A percentile compares a stretch with the other conserved stretches of the same genome.
These are phyloP conservation scores for Penicillium oxalicum DNA, from an alignment of 2,329 filamentous ascomycete species.

Conservation along the genomic window DNA sequence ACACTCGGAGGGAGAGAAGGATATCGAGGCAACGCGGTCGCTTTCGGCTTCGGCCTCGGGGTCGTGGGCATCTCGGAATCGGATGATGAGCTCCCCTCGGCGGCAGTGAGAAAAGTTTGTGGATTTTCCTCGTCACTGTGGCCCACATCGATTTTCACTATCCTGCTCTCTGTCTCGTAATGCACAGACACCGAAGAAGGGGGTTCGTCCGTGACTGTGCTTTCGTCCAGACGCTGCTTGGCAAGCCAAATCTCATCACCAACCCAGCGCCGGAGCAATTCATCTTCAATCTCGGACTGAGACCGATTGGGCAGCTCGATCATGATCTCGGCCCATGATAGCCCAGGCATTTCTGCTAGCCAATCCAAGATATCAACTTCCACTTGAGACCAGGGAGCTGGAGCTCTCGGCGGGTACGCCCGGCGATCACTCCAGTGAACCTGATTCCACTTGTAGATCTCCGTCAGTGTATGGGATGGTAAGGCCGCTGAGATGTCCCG, in stretches of 20 bases:
- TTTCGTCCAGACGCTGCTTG: neutral
- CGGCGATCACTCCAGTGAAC: slow-evolving; percentile 27
- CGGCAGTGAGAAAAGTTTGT: neutral
- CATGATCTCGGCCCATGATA: slow-evolving; percentile 29
- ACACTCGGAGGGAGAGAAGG: neutral
- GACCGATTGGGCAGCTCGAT: slow-evolving; percentile 25
- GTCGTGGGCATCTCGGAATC: neutral
- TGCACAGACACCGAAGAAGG: neutral
- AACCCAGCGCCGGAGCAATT: slow-evolving; percentile 30
- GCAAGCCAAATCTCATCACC: slow-evolving; percentile 16
- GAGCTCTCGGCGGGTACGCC: slow-evolving; percentile 22
- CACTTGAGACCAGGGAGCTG: slow-evolving; percentile 24
- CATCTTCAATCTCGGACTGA: slow-evolving; percentile 29
- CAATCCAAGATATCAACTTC: slow-evolving; percentile 23
- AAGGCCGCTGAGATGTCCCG: slow-evolving; percentile 26
- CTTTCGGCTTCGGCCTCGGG: neutral
- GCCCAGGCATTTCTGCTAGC: slow-evolving; percentile 22
- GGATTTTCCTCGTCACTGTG: neutral
- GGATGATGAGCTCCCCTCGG: neutral
- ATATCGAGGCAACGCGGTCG: neutral
- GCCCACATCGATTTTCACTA: neutral
- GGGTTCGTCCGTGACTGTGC: neutral
- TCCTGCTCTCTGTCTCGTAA: neutral
- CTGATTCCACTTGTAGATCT: slow-evolving; percentile 24
- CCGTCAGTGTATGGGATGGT: slow-evolving; percentile 19